Conservation (phyloP, 805 yeast genomes). For the Cyberlindnera suaveolens region DNA sequence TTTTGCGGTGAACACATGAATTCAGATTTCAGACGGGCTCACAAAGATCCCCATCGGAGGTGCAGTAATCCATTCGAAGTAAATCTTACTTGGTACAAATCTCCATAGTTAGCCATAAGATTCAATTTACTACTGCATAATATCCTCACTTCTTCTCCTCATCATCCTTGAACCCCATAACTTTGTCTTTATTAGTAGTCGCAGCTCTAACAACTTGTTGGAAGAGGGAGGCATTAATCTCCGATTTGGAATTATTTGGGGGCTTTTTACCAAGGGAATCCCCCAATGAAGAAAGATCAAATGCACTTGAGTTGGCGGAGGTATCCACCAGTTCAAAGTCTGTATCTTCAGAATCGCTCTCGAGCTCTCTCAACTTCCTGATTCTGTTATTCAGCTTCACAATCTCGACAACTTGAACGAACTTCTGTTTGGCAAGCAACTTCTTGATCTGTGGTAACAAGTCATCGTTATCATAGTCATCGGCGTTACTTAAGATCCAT, state of each 20-base stretch:
- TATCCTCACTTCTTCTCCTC: not conserved
- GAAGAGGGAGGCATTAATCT: constrained; percentile 47
- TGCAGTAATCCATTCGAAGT: too few relatives aligned
- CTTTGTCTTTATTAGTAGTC: constrained; percentile 36
- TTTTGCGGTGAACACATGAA: too few relatives aligned
- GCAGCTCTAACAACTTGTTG: constrained; percentile 70
- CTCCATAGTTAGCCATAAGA: too few relatives aligned
- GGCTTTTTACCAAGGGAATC: constrained; percentile 10
- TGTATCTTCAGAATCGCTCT: constrained; percentile 28
- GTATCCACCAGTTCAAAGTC: constrained; percentile 16
- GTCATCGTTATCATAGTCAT: constrained; percentile 45
- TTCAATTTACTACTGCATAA: too few relatives aligned
- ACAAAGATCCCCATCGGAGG: too few relatives aligned
- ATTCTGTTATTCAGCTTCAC: constrained; percentile 78
- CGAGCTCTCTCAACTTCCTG: constrained; percentile 54
- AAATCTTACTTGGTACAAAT: too few relatives aligned
- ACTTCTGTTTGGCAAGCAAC: constrained; percentile 77
- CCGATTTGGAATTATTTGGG: constrained; percentile 8
- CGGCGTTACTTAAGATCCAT: constrained; percentile 59
- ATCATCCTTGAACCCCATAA: constrained; percentile 8
- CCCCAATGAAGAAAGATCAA: constrained; percentile 20
- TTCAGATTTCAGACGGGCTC: too few relatives aligned
- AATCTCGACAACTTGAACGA: constrained; percentile 80
- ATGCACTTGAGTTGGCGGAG: constrained; percentile 5
- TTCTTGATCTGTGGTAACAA: constrained; percentile 75